These are phyloP conservation scores for Ustilago curta DNA, from an alignment of 1,284 basidiomycete genomes.

Conservation along the genomic window DNA sequence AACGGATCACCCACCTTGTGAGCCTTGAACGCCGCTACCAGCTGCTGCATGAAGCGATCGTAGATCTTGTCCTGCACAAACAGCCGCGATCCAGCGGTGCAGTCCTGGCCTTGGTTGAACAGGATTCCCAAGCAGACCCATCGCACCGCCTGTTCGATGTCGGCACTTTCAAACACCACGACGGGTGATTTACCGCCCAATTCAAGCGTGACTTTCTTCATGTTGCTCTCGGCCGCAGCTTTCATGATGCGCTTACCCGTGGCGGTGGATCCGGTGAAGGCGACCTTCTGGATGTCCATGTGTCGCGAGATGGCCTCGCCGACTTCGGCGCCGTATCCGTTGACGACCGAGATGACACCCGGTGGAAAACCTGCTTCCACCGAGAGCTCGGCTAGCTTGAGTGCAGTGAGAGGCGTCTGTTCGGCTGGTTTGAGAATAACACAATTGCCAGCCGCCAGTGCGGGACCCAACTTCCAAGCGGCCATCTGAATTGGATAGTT, in stretches of 20 bases:
- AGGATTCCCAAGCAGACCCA: conserved; percentile 84
- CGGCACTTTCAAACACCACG: conserved; percentile 77
- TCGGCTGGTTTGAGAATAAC: conserved; percentile 77
- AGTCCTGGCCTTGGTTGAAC: conserved; percentile 74
- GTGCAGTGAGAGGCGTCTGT: conserved; percentile 76
- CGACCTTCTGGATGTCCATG: conserved; percentile 76
- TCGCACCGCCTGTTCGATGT: conserved; percentile 70
- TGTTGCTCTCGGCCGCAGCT: conserved; percentile 82
- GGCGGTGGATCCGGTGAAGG: conserved; percentile 74
- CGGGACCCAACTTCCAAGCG: conserved; percentile 73
- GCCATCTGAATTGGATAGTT: conserved; percentile 77
- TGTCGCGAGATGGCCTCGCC: conserved; percentile 77
- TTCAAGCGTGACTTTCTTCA: conserved; percentile 84
- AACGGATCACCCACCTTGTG: conserved; percentile 78
- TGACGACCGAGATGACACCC: conserved; percentile 78
- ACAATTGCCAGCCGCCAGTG: conserved; percentile 70
- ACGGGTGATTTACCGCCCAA: conserved; percentile 86
- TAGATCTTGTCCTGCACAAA: conserved; percentile 78
- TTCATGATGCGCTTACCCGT: conserved; percentile 82
- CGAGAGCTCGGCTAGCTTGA: conserved; percentile 79
- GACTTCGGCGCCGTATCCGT: conserved; percentile 83
- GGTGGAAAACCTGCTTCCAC: conserved; percentile 83
- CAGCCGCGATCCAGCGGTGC: conserved; percentile 79
- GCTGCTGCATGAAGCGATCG: conserved; percentile 75
- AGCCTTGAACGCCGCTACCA: conserved; percentile 73